Percentiles rank a stretch among this genome's conserved stretches.
Conservation (phyloP, 441 rosid species). For the Pelargonium myrrhifolium region DNA sequence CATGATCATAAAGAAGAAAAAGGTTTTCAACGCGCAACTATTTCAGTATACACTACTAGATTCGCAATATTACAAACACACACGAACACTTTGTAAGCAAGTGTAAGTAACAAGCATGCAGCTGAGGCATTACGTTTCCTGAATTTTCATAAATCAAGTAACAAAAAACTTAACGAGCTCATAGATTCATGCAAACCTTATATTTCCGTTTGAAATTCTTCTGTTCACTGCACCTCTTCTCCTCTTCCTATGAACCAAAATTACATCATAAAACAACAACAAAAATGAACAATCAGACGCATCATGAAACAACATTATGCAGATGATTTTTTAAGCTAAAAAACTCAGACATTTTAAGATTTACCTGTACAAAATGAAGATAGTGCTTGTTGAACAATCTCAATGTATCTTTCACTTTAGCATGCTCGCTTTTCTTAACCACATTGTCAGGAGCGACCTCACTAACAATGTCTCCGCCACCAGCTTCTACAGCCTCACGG, state of each 20-base stretch:
- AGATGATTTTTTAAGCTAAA: slow-evolving; percentile 32
- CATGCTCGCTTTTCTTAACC: slow-evolving; percentile 25
- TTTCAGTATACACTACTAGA: not conserved
- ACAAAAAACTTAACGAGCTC: not conserved
- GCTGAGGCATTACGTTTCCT: not conserved
- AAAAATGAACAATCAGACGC: not conserved
- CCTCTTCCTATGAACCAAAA: slow-evolving; percentile 42
- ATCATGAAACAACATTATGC: not conserved
- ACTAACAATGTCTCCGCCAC: not conserved
- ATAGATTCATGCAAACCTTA: slow-evolving; percentile 26
- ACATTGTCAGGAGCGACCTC: not conserved
- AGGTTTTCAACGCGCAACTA: not conserved
- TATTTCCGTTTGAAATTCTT: slow-evolving; percentile 26
- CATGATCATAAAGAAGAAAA: not conserved
- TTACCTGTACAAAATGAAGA: slow-evolving; percentile 24
- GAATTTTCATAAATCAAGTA: not conserved
- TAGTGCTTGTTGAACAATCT: slow-evolving; percentile 73
- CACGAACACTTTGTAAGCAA: no score
- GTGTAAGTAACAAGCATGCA: not conserved
- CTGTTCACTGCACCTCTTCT: slow-evolving; percentile 35
- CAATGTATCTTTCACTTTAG: slow-evolving; percentile 54
- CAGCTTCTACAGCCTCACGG: not conserved
- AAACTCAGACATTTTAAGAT: no score
- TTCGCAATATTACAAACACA: no score
- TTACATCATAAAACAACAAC: not conserved